Evolutionary conservation across 495 filamentous ascomycete genomes (phyloP).

Genomic region (Cercophora scortea): DNA sequence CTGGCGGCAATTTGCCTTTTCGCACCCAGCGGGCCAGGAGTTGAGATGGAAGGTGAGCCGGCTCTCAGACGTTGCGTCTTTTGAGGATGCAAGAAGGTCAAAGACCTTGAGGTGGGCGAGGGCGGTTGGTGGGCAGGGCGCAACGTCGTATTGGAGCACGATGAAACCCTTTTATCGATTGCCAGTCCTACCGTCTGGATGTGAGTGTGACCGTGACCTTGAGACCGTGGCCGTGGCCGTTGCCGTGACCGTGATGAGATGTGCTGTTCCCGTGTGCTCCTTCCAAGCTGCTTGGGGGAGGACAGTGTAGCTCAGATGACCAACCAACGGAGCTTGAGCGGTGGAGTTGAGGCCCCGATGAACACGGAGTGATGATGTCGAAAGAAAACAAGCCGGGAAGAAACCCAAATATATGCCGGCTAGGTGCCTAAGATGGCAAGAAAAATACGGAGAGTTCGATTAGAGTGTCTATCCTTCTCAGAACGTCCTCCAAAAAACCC

Average conservation of each 20-base stretch:
- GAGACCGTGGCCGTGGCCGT: not conserved
- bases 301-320: too few relatives aligned
- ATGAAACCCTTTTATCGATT: not conserved
- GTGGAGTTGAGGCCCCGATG: too few relatives aligned
- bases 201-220: slow-evolving; percentile 4
- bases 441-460: not conserved
- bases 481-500: not conserved
- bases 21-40: too few relatives aligned
- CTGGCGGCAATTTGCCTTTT: too few relatives aligned
- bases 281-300: not conserved
- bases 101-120: not conserved
- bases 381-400: too few relatives aligned
- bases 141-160: not conserved
- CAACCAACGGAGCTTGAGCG: too few relatives aligned
- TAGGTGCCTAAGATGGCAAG: not conserved
- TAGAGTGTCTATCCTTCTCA: not conserved
- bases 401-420: too few relatives aligned
- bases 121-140: not conserved
- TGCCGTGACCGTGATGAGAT: not conserved
- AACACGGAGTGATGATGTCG: too few relatives aligned
- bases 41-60: too few relatives aligned
- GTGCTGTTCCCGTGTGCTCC: not conserved
- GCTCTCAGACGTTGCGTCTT: too few relatives aligned
- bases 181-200: not conserved
- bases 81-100: not conserved